A percentile compares a stretch with the other conserved stretches of the same genome.
phyloP scores from a whole-genome alignment of 441 rosid species.

The Croton laevigatus region DNA sequence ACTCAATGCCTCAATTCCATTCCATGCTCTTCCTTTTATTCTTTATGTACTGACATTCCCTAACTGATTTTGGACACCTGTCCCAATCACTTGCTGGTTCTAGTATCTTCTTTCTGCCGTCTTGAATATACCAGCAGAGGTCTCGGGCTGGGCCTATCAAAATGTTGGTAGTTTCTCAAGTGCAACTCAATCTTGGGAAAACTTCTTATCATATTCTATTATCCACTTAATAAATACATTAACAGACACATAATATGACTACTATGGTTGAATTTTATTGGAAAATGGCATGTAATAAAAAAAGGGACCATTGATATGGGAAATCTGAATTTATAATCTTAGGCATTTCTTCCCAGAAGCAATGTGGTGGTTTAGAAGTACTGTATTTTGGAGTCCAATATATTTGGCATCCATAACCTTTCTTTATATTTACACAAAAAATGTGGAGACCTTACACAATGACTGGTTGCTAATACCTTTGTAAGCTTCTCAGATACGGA shows the following conservation, averaged over 20 bases:
- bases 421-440: neutral
- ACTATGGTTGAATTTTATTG: neutral
- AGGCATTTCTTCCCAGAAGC: neutral
- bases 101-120: no score
- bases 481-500: neutral
- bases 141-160: no score
- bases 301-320: neutral
- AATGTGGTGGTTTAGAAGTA: neutral
- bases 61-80: no score
- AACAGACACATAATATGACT: neutral
- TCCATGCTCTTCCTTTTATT: no score
- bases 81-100: no score
- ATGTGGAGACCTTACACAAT: neutral
- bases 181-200: neutral
- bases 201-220: neutral
- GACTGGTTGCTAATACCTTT: neutral
- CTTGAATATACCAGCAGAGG: no score
- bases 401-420: neutral
- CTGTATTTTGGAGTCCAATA: neutral
- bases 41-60: no score
- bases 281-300: neutral
- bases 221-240: neutral
- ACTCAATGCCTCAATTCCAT: no score
- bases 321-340: neutral
- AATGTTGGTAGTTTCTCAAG: neutral